Evolutionary conservation across 495 filamentous ascomycete species (phyloP).

Genomic region (Aspergillus olivimuriae): DNA sequence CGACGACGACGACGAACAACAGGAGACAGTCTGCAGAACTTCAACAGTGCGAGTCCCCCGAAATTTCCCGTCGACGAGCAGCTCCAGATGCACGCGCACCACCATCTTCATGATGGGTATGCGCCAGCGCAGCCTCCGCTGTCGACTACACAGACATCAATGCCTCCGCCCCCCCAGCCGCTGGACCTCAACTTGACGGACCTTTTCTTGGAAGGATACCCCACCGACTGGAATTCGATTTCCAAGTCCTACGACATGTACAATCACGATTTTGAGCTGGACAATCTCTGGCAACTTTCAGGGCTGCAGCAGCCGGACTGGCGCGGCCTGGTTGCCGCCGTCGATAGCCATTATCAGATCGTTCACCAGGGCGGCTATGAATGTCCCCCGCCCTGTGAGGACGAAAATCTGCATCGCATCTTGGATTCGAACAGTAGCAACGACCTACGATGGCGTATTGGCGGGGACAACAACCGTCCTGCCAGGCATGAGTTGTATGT

Average conservation of each 20-base stretch:
- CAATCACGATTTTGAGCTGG: slow-evolving; percentile 36
- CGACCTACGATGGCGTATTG: slow-evolving; percentile 33
- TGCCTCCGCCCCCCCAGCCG: slow-evolving; percentile 12
- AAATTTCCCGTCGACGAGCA: slow-evolving; percentile 28
- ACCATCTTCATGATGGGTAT: slow-evolving; percentile 21
- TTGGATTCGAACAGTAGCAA: slow-evolving; percentile 24
- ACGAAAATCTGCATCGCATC: slow-evolving; percentile 30
- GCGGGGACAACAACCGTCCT: slow-evolving; percentile 20
- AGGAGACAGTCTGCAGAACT: slow-evolving; percentile 30
- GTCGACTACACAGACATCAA: slow-evolving; percentile 18
- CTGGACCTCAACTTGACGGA: slow-evolving; percentile 29
- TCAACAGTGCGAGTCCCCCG: slow-evolving; percentile 20
- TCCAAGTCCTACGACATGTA: slow-evolving; percentile 31
- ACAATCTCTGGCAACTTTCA: slow-evolving; percentile 38
- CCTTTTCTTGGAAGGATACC: slow-evolving; percentile 34
- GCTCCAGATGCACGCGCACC: slow-evolving; percentile 28
- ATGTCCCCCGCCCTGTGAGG: slow-evolving; percentile 27
- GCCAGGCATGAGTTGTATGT: slow-evolving; percentile 40
- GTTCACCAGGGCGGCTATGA: slow-evolving; percentile 29
- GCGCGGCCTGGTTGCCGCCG: slow-evolving; percentile 40
- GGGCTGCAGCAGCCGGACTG: slow-evolving; percentile 40
- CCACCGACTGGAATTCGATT: slow-evolving; percentile 33
- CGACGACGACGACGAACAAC: slow-evolving; percentile 39
- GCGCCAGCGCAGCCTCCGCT: slow-evolving; percentile 21
- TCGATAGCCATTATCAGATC: slow-evolving; percentile 41